Conservation (phyloP, 225 moss, liverwort and hornwort genomes). For the Marchantia polymorpha region DNA sequence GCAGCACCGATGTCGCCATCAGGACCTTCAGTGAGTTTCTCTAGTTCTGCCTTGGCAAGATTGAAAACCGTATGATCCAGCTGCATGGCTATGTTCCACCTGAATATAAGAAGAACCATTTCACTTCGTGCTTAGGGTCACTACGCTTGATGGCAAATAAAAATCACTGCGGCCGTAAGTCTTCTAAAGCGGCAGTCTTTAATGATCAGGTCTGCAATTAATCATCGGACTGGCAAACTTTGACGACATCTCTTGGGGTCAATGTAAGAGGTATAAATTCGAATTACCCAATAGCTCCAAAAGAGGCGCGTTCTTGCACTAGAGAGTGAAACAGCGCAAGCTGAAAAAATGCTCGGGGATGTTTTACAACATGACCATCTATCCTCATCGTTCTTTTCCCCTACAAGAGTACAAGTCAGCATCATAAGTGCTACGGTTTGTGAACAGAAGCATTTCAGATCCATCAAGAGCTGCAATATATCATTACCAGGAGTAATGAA, state of each 20-base stretch:
- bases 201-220: background rate
- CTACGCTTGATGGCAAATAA: background rate
- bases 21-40: conserved; percentile 23
- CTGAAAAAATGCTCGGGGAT: conserved; percentile 40
- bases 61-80: conserved; percentile 49
- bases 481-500: too few relatives aligned
- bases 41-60: conserved; percentile 44
- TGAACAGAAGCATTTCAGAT: background rate
- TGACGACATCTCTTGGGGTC: too few relatives aligned
- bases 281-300: conserved; percentile 48
- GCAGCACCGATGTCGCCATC: background rate
- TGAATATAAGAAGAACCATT: conserved; percentile 7
- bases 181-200: background rate
- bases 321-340: conserved; percentile 46
- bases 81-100: conserved; percentile 49
- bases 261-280: background rate
- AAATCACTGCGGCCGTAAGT: background rate
- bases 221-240: background rate
- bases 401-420: background rate
- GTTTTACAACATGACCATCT: conserved; percentile 21
- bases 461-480: too few relatives aligned
- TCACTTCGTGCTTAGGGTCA: background rate
- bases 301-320: conserved; percentile 47
- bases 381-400: conserved; percentile 30
- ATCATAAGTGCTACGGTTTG: background rate